Percentiles rank a stretch among this genome's conserved stretches.
These are phyloP conservation scores for Kodamaea ohmeri DNA, from an alignment of 1,139 yeast species.

Conservation along the genomic window DNA sequence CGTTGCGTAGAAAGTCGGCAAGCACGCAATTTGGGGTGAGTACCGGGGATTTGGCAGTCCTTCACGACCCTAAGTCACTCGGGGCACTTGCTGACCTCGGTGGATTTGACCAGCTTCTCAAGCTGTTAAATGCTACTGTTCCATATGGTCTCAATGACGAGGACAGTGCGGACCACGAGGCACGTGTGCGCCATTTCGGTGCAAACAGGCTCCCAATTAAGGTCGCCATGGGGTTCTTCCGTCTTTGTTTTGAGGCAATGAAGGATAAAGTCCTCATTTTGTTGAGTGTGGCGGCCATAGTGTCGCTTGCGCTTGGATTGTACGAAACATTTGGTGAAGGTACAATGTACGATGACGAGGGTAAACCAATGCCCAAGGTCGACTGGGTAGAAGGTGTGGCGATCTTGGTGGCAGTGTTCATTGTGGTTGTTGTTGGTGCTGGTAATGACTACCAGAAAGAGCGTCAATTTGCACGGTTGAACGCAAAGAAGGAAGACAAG, in stretches of 20 bases:
- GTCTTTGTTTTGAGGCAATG: conserved; percentile 77
- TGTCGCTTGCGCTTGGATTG: conserved; percentile 85
- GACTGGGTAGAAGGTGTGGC: conserved; percentile 99
- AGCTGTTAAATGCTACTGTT: conserved; percentile 38
- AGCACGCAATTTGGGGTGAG: conserved; percentile 14
- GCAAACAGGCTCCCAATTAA: conserved; percentile 68
- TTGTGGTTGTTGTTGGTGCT: conserved; percentile 92
- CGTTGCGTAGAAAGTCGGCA: conserved; percentile 3
- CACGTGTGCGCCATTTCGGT: conserved; percentile 56
- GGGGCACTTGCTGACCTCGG: conserved; percentile 39
- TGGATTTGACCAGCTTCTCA: conserved; percentile 33
- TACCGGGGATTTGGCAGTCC: conserved; percentile 32
- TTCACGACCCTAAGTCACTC: conserved; percentile 57
- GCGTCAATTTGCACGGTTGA: conserved; percentile 83
- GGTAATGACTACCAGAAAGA: conserved; percentile 96
- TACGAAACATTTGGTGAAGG: conserved; percentile 91
- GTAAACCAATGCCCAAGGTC: conserved; percentile 70
- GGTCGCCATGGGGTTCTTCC: conserved; percentile 62
- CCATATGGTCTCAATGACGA: conserved; percentile 42
- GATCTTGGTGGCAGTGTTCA: conserved; percentile 83
- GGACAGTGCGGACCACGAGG: conserved; percentile 26
- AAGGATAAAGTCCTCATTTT: conserved; percentile 88
- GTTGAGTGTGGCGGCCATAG: conserved; percentile 79
- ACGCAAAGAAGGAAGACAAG: conserved; percentile 84
- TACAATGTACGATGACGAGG: conserved; percentile 72